phyloP scores from a whole-genome alignment of 768 basidiomycete species.

The Pleurotus platypus region DNA sequence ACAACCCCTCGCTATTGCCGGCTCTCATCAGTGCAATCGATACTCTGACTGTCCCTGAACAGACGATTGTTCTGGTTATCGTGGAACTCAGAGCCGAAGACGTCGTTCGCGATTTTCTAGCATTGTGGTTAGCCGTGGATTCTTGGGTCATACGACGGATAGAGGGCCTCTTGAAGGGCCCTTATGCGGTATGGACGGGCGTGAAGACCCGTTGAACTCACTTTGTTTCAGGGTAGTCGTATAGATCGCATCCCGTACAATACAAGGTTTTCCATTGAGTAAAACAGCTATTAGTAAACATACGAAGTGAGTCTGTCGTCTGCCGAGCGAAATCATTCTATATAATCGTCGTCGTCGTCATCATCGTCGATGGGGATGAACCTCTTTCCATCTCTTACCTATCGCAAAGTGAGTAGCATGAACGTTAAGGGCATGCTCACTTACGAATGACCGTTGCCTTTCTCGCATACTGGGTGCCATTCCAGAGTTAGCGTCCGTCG shows the following conservation, averaged over 20 bases:
- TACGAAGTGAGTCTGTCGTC: too few relatives aligned
- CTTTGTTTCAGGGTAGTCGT: too few relatives aligned
- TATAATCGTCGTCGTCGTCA: not conserved
- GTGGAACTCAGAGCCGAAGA: conserved; percentile 76
- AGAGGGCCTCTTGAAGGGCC: conserved; percentile 38
- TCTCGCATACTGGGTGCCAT: not conserved
- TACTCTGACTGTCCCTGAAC: conserved; percentile 41
- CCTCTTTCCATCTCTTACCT: conserved; percentile 1
- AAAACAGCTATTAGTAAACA: too few relatives aligned
- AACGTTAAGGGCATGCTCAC: not conserved
- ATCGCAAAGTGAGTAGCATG: too few relatives aligned
- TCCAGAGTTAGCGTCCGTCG: too few relatives aligned
- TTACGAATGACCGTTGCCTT: not conserved
- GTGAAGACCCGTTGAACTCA: conserved; percentile 20
- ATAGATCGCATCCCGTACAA: too few relatives aligned
- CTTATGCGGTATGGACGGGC: conserved; percentile 66
- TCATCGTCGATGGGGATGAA: conserved; percentile 3
- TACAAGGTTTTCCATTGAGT: too few relatives aligned
- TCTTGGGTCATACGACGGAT: conserved; percentile 61
- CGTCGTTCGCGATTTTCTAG: conserved; percentile 68
- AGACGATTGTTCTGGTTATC: conserved; percentile 59
- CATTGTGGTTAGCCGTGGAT: conserved; percentile 49
- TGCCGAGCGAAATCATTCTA: conserved; percentile 27
- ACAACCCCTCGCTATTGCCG: conserved; percentile 69
- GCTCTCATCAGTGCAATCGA: conserved; percentile 64